Evolutionary conservation across 495 filamentous ascomycete genomes (phyloP).

Genomic region (Penicillium mononematosum): DNA sequence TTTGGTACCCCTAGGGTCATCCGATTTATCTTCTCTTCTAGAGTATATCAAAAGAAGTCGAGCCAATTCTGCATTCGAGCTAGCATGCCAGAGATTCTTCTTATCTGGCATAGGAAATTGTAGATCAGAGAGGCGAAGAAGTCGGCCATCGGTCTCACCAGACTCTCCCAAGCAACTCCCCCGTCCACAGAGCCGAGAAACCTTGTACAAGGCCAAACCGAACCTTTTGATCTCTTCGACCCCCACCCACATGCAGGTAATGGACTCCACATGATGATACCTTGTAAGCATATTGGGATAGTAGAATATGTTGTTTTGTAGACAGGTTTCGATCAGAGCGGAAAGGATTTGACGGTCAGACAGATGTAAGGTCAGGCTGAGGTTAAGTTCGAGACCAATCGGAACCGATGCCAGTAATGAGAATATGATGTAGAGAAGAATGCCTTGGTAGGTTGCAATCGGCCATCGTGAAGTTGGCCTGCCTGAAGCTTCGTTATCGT

Average conservation of each 20-base stretch:
- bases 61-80: background rate
- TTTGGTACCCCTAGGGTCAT: background rate
- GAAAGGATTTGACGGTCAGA: background rate
- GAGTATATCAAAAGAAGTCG: background rate
- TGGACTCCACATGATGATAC: background rate
- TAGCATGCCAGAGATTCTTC: background rate
- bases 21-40: background rate
- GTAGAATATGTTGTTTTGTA: background rate
- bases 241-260: conserved; percentile 15
- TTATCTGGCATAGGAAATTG: background rate
- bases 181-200: background rate
- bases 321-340: background rate
- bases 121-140: background rate
- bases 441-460: conserved; percentile 21
- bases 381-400: background rate
- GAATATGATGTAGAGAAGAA: conserved; percentile 23
- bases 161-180: background rate
- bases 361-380: background rate
- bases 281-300: background rate
- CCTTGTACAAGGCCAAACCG: conserved; percentile 1
- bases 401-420: conserved; percentile 7
- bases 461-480: conserved; percentile 12
- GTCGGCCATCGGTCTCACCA: background rate
- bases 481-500: background rate
- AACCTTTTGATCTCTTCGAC: conserved; percentile 24